phyloP scores from a whole-genome alignment of 2,329 filamentous ascomycete genomes.

The Hymenoscyphus fraxineus region DNA sequence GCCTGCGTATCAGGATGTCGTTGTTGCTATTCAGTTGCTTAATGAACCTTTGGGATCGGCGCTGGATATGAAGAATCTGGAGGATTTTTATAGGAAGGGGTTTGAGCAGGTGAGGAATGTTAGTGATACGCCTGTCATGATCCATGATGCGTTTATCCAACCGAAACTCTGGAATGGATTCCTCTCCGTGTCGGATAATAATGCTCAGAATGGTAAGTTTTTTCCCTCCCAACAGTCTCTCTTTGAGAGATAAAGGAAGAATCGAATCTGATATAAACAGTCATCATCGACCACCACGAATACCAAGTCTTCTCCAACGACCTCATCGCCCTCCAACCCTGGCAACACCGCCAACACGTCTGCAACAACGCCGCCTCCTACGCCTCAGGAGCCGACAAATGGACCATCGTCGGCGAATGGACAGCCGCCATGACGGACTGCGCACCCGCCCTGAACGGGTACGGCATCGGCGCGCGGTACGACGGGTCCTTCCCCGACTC shows the following conservation, averaged over 20 bases:
- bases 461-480: slow-evolving; percentile 53
- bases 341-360: slow-evolving; percentile 51
- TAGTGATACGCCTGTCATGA: slow-evolving; percentile 48
- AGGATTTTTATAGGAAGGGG: slow-evolving; percentile 46
- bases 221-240: slow-evolving; percentile 36
- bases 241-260: slow-evolving; percentile 37
- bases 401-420: slow-evolving; percentile 67
- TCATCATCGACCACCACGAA: slow-evolving; percentile 62
- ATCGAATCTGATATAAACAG: slow-evolving; percentile 30
- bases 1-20: slow-evolving; percentile 51
- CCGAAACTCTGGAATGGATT: slow-evolving; percentile 55
- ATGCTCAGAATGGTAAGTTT: slow-evolving; percentile 38
- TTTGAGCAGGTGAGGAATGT: slow-evolving; percentile 44
- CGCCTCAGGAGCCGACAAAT: slow-evolving; percentile 54
- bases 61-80: slow-evolving; percentile 35
- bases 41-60: slow-evolving; percentile 46
- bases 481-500: slow-evolving; percentile 51
- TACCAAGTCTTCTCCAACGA: slow-evolving; percentile 60
- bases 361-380: slow-evolving; percentile 52
- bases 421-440: slow-evolving; percentile 63
- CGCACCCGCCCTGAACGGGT: slow-evolving; percentile 51
- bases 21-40: slow-evolving; percentile 53
- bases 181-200: slow-evolving; percentile 47
- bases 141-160: slow-evolving; percentile 56
- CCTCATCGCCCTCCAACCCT: slow-evolving; percentile 46